phyloP scores from a whole-genome alignment of 2,329 filamentous ascomycete species.

The Botrytis tulipae region DNA sequence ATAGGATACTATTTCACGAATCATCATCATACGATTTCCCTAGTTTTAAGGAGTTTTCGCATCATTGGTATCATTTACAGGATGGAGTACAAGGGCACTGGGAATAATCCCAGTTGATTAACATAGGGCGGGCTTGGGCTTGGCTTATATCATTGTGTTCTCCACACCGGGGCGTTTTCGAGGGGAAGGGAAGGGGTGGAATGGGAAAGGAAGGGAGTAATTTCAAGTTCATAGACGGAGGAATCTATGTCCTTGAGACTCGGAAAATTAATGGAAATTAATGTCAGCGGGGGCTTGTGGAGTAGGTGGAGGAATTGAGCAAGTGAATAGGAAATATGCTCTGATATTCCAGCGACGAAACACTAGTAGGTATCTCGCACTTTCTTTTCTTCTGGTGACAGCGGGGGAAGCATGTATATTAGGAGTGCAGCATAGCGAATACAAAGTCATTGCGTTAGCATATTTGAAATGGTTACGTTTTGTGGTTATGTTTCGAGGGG shows the following conservation, averaged over 20 bases:
- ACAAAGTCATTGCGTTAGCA: neutral
- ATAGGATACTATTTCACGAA: neutral
- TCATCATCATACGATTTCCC: neutral
- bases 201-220: neutral
- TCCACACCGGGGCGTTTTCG: neutral
- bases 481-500: neutral
- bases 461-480: neutral
- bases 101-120: neutral
- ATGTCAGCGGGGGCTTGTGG: neutral
- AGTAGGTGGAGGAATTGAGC: neutral
- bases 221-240: neutral
- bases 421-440: neutral
- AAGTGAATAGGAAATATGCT: neutral
- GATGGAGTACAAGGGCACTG: neutral
- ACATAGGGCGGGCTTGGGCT: neutral
- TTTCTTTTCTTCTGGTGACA: neutral
- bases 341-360: neutral
- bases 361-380: neutral
- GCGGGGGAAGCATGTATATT: neutral
- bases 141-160: constrained; percentile 9
- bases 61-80: constrained; percentile 10
- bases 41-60: constrained; percentile 5
- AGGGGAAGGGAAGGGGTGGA: neutral
- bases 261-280: neutral
- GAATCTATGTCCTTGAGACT: neutral